A percentile compares a stretch with the other conserved stretches of the same genome.
Evolutionary conservation across 73 alveolate species (phyloP).

Genomic region (Paramecium bursaria): DNA sequence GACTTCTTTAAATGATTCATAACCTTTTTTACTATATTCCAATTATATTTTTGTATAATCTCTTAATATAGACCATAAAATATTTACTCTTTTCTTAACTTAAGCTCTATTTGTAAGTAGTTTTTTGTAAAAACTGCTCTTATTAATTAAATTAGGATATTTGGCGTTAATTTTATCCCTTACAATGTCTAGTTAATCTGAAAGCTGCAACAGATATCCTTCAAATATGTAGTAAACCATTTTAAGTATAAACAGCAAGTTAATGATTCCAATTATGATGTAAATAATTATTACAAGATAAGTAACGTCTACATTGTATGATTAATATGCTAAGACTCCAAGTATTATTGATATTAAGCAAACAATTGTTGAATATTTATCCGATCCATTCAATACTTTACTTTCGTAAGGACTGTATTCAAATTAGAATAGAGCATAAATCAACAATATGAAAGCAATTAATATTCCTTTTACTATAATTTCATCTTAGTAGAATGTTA

Average conservation of each 20-base stretch:
- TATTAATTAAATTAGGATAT: neutral
- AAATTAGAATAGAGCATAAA: slow-evolving; percentile 5
- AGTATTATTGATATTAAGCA: neutral
- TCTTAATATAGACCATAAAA: slow-evolving; percentile 21
- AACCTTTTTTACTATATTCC: too few relatives aligned
- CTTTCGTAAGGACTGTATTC: slow-evolving; percentile 11
- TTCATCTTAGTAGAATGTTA: slow-evolving; percentile 5
- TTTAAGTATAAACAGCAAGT: neutral
- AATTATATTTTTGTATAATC: too few relatives aligned
- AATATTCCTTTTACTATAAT: slow-evolving; percentile 12
- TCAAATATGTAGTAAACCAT: slow-evolving; percentile 26
- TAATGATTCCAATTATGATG: slow-evolving; percentile 9
- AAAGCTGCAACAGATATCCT: slow-evolving; percentile 4
- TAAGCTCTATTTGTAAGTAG: neutral
- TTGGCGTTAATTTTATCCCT: slow-evolving; percentile 8
- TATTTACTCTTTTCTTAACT: slow-evolving; percentile 9
- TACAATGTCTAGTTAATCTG: slow-evolving; percentile 1
- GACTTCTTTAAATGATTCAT: too few relatives aligned
- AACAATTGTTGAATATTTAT: slow-evolving; percentile 14
- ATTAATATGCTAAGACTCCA: slow-evolving; percentile 8
- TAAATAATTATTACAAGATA: slow-evolving; percentile 1
- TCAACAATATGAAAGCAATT: neutral
- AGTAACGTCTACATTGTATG: neutral
- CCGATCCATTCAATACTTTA: slow-evolving; percentile 2
- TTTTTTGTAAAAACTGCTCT: neutral